Base-by-base conservation (phyloP, 306 rosid genomes). In the cucumber (Cucumis sativus) region DNA sequence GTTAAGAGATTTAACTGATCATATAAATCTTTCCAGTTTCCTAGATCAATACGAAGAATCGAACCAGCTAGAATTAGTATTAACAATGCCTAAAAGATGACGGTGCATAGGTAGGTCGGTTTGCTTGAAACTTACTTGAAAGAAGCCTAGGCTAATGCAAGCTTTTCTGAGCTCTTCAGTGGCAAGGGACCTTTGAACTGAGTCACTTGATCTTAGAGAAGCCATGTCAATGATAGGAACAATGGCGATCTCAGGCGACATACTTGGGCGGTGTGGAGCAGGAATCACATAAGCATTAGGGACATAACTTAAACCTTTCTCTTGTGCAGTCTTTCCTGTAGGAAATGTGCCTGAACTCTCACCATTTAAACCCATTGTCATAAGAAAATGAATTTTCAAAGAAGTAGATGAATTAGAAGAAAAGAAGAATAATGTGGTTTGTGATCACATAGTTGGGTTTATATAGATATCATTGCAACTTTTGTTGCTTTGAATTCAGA, bases 111-210 rank as follows among this genome's bases (percentile, higher is more conserved):
- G 43, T 67, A 18, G 28, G 21, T 10, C 0, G 25, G 52, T 20
- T 52, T 52, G 56, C 64, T 43, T 66, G 61, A 10, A 78, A 59
- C 73, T 75, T 75, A 82, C 88, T 28, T 87, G 86, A 67, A 89
- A 85, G 86, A 87, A 89, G 66, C 91, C 93, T 9, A 80, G 15
- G 10, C 78, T 79, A 51, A 51, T 85, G 77, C 86, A 87, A 6
- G 85, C 84, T 2, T 75, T 49, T 79, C 80, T 17, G 8, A 87
- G 74, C 15, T 79, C 64, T 75, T 81, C 65, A 20, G 82, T 65
- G 33, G 62, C 77, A 21, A n/a, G 7, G 11, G 77, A 55, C 52
- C 84, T 83, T 67, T 78, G 58, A 25, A 63, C 23, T 25, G 88
- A 60, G 51, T 41, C 83, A 20, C 79, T 10, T 40, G 74, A 62